Evolutionary conservation across 1,284 basidiomycete species (phyloP), one percentile per base, ranked within the genome.

Genomic region (Melampsora americana): DNA sequence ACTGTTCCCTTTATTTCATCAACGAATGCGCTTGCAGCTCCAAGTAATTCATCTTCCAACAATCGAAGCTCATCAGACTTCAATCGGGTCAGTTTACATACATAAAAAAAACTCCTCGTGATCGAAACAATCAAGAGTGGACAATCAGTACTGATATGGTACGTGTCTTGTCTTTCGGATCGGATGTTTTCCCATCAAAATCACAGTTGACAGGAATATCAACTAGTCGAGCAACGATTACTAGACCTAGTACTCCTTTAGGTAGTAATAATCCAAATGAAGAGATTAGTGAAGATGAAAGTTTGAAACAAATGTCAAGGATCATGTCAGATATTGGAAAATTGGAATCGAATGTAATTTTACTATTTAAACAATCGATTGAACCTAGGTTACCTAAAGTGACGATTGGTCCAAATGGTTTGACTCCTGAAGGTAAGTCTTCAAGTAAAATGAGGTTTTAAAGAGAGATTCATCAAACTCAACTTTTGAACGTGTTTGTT

Each of bases 41-140:
- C 26, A 16, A 44, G 28, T 42, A 2, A 61, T 16, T 50, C 44
- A 42, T 59, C 56, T 59, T 61, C 23, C 28, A 60, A 18, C 44
- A 23, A 42, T 39, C 61, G 62, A 50, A 35, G 18, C 20, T 30
- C 60, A 48, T n/a, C 69, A 32, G 69, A 71, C 20, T 50, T 71
- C 28, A 61, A 61, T 71, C 69, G 69, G 69, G 69, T 71, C 69
- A 71, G 69, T 71, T 42, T 30, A 71, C 44, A 71, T 62, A 35
- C 35, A 35, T 9, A 35, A 4, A 35, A 35, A 35, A 35, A 35
- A 35, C 35, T 9, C 35, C 3, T 35, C 35, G 35, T 35, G 35
- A 35, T 35, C 35, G 35, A 35, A 35, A 35, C 9, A 35, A 35
- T 9, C 35, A 9, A 35, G 35, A 35, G 35, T 35, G 35, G 35